A percentile compares a stretch with the other conserved stretches of the same genome.
Conservation (phyloP, 2,329 filamentous ascomycete species). For the Epichloe bromicola region DNA sequence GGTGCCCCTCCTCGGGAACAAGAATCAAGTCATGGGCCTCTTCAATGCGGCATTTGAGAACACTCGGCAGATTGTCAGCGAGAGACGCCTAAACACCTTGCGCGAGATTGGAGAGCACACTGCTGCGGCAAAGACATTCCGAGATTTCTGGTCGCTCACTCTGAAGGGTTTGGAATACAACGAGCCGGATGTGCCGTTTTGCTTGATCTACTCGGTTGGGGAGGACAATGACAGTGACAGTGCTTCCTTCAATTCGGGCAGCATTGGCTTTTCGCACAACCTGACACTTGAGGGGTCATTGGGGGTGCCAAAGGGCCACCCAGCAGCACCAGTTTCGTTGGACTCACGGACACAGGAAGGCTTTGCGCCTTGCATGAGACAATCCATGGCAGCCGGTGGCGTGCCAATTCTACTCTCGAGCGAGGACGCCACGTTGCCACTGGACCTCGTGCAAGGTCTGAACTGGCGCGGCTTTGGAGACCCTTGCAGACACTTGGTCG, state of each 20-base stretch:
- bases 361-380: slow-evolving; percentile 25
- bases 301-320: slow-evolving; percentile 30
- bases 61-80: slow-evolving; percentile 61
- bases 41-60: slow-evolving; percentile 75
- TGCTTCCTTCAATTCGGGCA: slow-evolving; percentile 52
- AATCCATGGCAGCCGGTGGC: slow-evolving; percentile 22
- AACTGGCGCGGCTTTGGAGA: slow-evolving; percentile 52
- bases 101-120: slow-evolving; percentile 65
- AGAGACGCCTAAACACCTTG: slow-evolving; percentile 63
- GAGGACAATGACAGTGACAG: slow-evolving; percentile 21
- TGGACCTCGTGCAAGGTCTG: slow-evolving; percentile 43
- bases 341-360: slow-evolving; percentile 24
- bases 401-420: slow-evolving; percentile 28
- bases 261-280: slow-evolving; percentile 44
- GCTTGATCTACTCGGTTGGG: slow-evolving; percentile 37
- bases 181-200: slow-evolving; percentile 43
- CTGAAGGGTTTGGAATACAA: slow-evolving; percentile 57
- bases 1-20: slow-evolving; percentile 59
- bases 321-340: slow-evolving; percentile 26
- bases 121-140: slow-evolving; percentile 55
- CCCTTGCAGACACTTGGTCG: slow-evolving; percentile 49
- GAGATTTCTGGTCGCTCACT: slow-evolving; percentile 59
- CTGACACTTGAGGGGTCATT: slow-evolving; percentile 35
- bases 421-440: slow-evolving; percentile 41
- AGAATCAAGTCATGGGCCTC: slow-evolving; percentile 59